These are phyloP conservation scores for Phellopilus nigrolimitatus DNA, from an alignment of 1,284 basidiomycete species.

Conservation along the genomic window DNA sequence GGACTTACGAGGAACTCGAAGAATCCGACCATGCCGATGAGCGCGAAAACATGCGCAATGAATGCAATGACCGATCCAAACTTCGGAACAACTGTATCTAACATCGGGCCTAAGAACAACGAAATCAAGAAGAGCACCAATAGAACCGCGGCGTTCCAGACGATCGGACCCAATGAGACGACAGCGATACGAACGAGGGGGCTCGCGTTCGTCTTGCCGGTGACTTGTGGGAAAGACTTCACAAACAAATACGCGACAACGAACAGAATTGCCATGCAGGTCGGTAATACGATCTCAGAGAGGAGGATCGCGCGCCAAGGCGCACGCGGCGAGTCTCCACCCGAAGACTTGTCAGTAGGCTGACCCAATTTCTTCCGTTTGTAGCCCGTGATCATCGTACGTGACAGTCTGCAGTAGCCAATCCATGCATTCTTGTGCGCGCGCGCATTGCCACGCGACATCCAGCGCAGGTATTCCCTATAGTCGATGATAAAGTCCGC, in stretches of 20 bases:
- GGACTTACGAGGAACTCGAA: conserved; percentile 87
- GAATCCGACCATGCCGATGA: conserved; percentile 84
- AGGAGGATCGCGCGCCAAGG: conserved; percentile 85
- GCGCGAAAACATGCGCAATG: conserved; percentile 76
- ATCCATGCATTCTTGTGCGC: conserved; percentile 98
- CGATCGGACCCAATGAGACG: conserved; percentile 90
- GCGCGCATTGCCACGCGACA: conserved; percentile 93
- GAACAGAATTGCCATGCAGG: conserved; percentile 80
- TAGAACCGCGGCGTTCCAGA: conserved; percentile 90
- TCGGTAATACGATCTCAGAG: conserved; percentile 84
- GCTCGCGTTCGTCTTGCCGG: conserved; percentile 65
- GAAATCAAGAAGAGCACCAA: conserved; percentile 86
- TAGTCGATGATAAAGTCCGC: conserved; percentile 96
- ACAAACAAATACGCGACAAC: conserved; percentile 88
- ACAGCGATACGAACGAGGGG: conserved; percentile 90
- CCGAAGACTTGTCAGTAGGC: conserved; percentile 92
- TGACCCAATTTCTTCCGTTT: conserved; percentile 94
- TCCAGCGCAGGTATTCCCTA: conserved; percentile 94
- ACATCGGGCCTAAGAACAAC: conserved; percentile 88
- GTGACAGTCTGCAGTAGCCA: conserved; percentile 90
- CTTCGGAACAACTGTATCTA: conserved; percentile 77
- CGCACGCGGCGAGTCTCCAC: conserved; percentile 81
- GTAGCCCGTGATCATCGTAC: conserved; percentile 96
- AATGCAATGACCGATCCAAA: conserved; percentile 91
- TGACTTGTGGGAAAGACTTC: conserved; percentile 71